Base-by-base conservation (phyloP, 2,329 filamentous ascomycete genomes). In the Sphaerulina musiva region DNA sequence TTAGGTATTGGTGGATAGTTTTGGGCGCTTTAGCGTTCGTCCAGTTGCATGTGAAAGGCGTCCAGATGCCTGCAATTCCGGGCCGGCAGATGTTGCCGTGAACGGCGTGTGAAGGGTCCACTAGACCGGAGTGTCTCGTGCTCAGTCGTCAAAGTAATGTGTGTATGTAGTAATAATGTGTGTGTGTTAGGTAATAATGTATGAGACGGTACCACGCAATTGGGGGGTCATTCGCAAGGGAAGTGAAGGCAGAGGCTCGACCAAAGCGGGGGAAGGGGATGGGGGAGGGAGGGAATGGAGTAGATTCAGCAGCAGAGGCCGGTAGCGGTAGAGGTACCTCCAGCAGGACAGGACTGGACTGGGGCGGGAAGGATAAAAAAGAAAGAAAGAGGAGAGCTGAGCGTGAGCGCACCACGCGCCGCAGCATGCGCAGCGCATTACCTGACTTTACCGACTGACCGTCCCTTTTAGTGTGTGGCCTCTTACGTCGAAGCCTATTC, bases 21-120 rank as follows among this genome's bases (percentile, higher is more conserved):
- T 32, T 45, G 42, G 46, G 41, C 32, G 36, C n/a, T 34, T 45
- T 49, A 52, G 55, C 46, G 34, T 42, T 56, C 46, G 53, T 55
- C 46, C 48, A 48, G 40, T 46, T 42, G 56, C 56, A 56, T 56
- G 53, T 58, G 56, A 36, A 36, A 36, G 9, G 34, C 34, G 9
- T 36, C 20, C 14, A 57, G 46, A 29, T 45, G 55, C 47, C 51
- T 49, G 47, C 49, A 52, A 45, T 36, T 52, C 14, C 14, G 14
- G 14, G 14, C 14, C 55, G 55, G 55, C 41, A 54, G 34, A 46
- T 48, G 44, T 46, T 29, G 34, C 34, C 34, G 34, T 36, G 34
- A n/a, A 7, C 17, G 39, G 45, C 46, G 54, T 17, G 14, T 1
- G 31, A 46, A 26, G 34, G 44, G 39, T 32, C 29, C 51, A 48